Evolutionary conservation across 768 basidiomycete species (phyloP), one percentile per base, ranked within the genome.

Genomic region (Solioccasus polychromus): DNA sequence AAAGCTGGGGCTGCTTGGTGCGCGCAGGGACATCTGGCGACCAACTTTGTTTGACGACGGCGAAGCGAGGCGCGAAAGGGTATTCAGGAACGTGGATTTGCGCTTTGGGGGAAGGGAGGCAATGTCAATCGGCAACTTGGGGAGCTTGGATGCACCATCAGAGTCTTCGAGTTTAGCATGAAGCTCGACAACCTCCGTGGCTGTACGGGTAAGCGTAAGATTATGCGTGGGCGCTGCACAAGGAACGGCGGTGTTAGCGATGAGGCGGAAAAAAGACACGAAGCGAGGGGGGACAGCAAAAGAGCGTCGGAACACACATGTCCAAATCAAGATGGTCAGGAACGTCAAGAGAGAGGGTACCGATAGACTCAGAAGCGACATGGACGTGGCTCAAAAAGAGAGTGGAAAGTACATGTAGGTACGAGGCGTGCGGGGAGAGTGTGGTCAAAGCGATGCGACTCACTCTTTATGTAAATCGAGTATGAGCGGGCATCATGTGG

Each of bases 391-490:
- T 54, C 52, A 55, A 60, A 54, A 54, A 48, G 59, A 51, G 30
- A 48, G 34, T 45, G 11, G 24, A 47, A 38, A 23, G 44, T 39
- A 51, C 57, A 53, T 53, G 58, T 44, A 54, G 35, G 48, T 36
- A 35, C 25, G 17, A 41, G 51, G 42, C 35, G 31, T 47, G 43
- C 50, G 54, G 55, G 51, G 45, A 52, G 59, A 48, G 45, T 48
- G 60, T 54, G 59, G 57, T 52, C 26, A 44, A 39, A 55, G 54
- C 38, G 50, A 54, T 51, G 38, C 43, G 47, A 57, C 88, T 74
- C 68, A 92, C 90, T 92, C 78, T 91, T 92, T 69, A 92, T 81
- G 74, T 92, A 92, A 61, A 92, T 77, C 62, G 79, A 84, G 71
- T 85, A 92, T 45, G 64, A 66, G 53, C 75, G 72, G 36, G 81